Base-by-base conservation (phyloP, 2,329 filamentous ascomycete species). In the Penicillium griseofulvum region DNA sequence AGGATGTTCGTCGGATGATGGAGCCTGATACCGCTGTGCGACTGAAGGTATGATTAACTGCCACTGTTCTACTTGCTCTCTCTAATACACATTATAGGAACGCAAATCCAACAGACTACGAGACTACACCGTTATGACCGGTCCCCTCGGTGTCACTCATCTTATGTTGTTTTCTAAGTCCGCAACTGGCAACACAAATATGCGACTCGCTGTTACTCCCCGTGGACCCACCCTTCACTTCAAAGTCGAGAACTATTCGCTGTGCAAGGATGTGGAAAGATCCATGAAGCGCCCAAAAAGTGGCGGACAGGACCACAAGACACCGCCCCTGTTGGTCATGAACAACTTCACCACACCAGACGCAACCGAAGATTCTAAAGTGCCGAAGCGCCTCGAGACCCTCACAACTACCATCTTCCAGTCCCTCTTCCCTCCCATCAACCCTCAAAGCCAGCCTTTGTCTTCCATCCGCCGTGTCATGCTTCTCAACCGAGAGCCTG, bases 81-180 rank as follows among this genome's bases (percentile, higher is more conserved):
- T 54, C 51, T 58, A 58, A 65, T 37, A 12, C 9, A 29, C 44
- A 60, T 16, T 49, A 16, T 53, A 81, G 78, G 93, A 97, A 79
- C 83, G 94, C 62, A 87, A 89, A 75, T 88, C 86, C 37, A 97
- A 99, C 78, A 87, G 87, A 69, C 77, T 97, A 63, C 86, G 89
- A 69, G 94, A 99, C 77, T 99, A 96, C 74, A 87, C 91, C 33
- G 89, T 90, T 59, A 99, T 99, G 94, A 89, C 90, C 56, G 94
- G 94, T 2, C 92, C 94, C 6, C 81, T 99, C 38, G 93, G 94
- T 41, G 91, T 99, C 51, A 90, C 90, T 14, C 94, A 99, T 75
- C 80, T 99, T 51, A 81, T 99, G 68, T 85, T 99, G 44, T 97
- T 99, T 76, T 97, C 92, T 17, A 86, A 91, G 63, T 96, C 91